Base-by-base conservation (phyloP, 1,284 basidiomycete genomes). In the Austroboletus novae-zelandiae region DNA sequence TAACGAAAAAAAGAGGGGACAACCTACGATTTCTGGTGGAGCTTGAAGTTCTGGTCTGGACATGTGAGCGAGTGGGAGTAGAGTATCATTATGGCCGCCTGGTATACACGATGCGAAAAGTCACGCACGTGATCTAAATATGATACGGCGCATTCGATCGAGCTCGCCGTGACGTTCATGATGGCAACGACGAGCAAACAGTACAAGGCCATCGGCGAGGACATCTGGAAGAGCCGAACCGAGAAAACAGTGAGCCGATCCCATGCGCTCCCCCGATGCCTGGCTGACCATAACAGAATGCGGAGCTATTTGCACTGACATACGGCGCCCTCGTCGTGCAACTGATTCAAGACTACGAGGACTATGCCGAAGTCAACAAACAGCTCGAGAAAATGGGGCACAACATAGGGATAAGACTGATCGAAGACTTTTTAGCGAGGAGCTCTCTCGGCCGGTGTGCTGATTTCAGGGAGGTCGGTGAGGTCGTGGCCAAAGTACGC, bases 241-340 rank as follows among this genome's bases (percentile, higher is more conserved):
- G 93, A 96, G 70, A 95, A 95, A 77, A 90, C 94, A 45, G 92
- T 93, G 64, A 68, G 89, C 70, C 4, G 46, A 13, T 37, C 20
- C 45, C 17, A 29, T n/a, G 8, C 17, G 1, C 8, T 39, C 18
- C 15, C 39, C 18, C 35, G 44, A 50, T 50, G 55, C 61, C 61
- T 31, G 20, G 31, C 39, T 40, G 17, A 51, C 65, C 61, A 57
- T 18, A 20, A 46, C 68, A 94, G 92, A 99, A 97, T 69, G 92
- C 94, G 61, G 97, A 99, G 71, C 81, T 99, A 18, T 99, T 99
- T 71, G 89, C 95, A 4, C 73, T 99, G 54, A 99, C 96, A 23
- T 99, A 99, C 62, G 97, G 97, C 46, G 94, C 95, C 15, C 81
- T 99, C 43, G 97, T 99, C 45, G 94, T 98, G 34, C 97, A 99